Conservation (phyloP, 495 filamentous ascomycete species). For the Penicillium cataractarum region DNA sequence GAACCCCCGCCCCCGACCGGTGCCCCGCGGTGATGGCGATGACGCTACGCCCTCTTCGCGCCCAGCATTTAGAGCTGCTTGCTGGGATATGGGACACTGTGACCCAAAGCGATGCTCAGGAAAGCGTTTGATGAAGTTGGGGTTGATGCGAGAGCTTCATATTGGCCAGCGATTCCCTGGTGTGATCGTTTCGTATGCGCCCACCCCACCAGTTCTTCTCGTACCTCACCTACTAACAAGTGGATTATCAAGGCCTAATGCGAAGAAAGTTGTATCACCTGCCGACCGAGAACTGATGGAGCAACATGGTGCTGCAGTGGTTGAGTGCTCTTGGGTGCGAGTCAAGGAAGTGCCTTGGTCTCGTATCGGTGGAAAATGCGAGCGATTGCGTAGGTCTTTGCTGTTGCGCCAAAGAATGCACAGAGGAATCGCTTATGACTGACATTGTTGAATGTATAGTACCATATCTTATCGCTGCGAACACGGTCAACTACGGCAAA, state of each 20-base stretch:
- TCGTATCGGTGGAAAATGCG: constrained; percentile 92
- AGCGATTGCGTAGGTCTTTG: constrained; percentile 65
- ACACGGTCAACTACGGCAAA: constrained; percentile 95
- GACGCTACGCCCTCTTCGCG: constrained; percentile 39
- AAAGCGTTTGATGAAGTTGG: constrained; percentile 87
- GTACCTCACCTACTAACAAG: constrained; percentile 16
- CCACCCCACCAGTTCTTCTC: constrained; percentile 10
- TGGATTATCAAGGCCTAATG: constrained; percentile 69
- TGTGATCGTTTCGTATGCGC: constrained; percentile 78
- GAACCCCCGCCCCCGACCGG: constrained; percentile 52
- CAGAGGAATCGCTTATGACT: constrained; percentile 5
- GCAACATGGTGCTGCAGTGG: constrained; percentile 89
- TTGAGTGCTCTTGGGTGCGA: constrained; percentile 96
- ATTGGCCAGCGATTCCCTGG: constrained; percentile 89
- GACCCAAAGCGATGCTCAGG: constrained; percentile 97
- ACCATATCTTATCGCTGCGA: constrained; percentile 94
- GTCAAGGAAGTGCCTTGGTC: constrained; percentile 88
- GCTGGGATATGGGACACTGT: constrained; percentile 97
- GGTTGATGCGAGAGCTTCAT: constrained; percentile 89
- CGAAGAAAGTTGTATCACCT: constrained; percentile 78
- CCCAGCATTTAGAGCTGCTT: constrained; percentile 85
- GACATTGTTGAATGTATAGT: constrained; percentile 40
- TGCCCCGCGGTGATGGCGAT: constrained; percentile 47
- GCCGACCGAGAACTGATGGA: constrained; percentile 81
- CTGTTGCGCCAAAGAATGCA: neutral